These are phyloP conservation scores for Aspergillus homomorphus DNA, from an alignment of 495 filamentous ascomycete species.

Conservation along the genomic window DNA sequence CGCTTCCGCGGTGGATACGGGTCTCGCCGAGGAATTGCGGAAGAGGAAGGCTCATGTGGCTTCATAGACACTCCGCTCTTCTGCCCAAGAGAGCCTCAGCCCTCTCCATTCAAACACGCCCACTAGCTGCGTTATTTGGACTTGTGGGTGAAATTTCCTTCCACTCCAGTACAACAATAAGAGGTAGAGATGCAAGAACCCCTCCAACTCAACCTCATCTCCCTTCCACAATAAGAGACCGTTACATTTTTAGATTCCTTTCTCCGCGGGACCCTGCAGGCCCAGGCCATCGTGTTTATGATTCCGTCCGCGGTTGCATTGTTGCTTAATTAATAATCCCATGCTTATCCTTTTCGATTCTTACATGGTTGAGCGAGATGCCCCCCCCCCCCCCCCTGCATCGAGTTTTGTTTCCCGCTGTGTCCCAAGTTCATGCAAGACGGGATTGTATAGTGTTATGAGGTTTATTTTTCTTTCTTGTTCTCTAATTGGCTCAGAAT, in stretches of 20 bases:
- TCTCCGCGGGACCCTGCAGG: background rate
- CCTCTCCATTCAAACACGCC: no score
- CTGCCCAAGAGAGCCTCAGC: no score
- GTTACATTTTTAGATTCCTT: background rate
- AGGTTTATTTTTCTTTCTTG: background rate
- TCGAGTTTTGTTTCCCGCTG: conserved; percentile 7
- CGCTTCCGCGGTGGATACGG: conserved; percentile 27
- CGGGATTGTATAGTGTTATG: background rate
- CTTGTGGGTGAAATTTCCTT: conserved; percentile 4
- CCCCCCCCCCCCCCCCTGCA: background rate
- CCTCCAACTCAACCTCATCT: background rate
- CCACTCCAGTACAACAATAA: background rate
- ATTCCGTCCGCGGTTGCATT: background rate
- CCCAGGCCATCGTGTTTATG: background rate
- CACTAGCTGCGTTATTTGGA: no score
- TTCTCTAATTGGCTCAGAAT: background rate
- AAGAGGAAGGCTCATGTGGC: conserved; percentile 26
- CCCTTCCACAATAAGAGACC: background rate
- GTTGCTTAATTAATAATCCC: background rate
- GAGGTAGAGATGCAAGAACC: background rate
- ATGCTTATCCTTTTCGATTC: background rate
- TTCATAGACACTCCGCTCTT: no score
- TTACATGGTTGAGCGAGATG: background rate
- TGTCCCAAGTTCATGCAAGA: background rate
- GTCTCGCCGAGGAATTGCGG: conserved; percentile 27